These are phyloP conservation scores for Arthrinium puccinioides DNA, from an alignment of 2,329 filamentous ascomycete genomes.

Conservation along the genomic window DNA sequence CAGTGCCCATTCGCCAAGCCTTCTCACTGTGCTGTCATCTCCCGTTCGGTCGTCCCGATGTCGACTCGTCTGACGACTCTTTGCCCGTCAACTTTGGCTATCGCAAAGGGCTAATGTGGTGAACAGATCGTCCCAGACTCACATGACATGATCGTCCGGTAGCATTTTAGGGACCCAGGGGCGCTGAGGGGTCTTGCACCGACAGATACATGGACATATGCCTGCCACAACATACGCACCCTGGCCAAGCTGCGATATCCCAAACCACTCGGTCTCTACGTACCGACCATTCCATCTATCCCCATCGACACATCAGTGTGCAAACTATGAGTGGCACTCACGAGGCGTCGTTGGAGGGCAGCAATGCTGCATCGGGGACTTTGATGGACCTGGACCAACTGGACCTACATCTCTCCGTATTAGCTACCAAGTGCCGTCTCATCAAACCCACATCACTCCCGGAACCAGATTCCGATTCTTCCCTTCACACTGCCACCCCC, in stretches of 20 bases:
- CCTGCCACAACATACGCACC: slow-evolving; percentile 5
- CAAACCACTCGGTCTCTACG: slow-evolving; percentile 18
- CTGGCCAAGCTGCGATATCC: slow-evolving; percentile 16
- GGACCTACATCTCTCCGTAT: slow-evolving; percentile 19
- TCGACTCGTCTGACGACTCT: too few relatives aligned
- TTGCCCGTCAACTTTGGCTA: too few relatives aligned
- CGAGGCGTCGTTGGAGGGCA: slow-evolving; percentile 17
- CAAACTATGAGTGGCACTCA: slow-evolving; percentile 22
- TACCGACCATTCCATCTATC: slow-evolving; percentile 19
- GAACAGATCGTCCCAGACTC: slow-evolving; percentile 12
- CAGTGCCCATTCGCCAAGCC: slow-evolving; percentile 4
- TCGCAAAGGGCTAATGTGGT: slow-evolving; percentile 5
- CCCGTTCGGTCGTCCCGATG: too few relatives aligned
- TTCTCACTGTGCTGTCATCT: slow-evolving; percentile 1
- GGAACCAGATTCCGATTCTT: slow-evolving; percentile 12
- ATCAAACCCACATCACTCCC: slow-evolving; percentile 9
- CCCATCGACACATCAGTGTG: slow-evolving; percentile 12
- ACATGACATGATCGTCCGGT: slow-evolving; percentile 13
- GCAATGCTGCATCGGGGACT: slow-evolving; percentile 12
- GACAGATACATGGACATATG: slow-evolving; percentile 1
- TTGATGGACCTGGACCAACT: slow-evolving; percentile 19
- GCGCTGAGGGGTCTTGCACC: slow-evolving; percentile 10
- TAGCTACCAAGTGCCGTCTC: slow-evolving; percentile 11
- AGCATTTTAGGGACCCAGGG: slow-evolving; percentile 12
- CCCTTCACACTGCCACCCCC: slow-evolving; percentile 11